Evolutionary conservation across 23 red algal species (phyloP).

Genomic region (Gracilaria caudata): DNA sequence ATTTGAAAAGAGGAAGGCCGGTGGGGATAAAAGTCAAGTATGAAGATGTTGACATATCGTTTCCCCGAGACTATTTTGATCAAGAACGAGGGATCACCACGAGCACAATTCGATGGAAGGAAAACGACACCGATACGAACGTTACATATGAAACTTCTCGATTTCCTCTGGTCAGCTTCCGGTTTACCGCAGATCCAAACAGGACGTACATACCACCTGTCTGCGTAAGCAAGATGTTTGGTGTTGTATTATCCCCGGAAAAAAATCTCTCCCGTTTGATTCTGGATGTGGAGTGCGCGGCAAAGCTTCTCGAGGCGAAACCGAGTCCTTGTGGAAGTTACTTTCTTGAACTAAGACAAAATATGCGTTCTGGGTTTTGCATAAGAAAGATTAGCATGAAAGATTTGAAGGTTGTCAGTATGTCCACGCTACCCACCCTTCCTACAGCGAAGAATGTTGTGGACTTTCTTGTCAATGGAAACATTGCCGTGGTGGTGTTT

Average conservation of each 20-base stretch:
- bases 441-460: neutral
- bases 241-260: neutral
- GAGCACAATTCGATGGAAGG: neutral
- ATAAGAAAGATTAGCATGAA: neutral
- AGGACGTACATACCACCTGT: neutral
- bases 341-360: neutral
- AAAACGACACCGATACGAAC: neutral
- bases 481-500: neutral
- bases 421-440: neutral
- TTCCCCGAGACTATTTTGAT: neutral
- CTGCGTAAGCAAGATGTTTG: neutral
- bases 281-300: neutral
- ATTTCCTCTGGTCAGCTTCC: neutral
- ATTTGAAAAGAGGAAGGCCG: neutral
- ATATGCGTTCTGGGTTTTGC: neutral
- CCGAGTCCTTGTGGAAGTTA: constrained; percentile 2
- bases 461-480: neutral
- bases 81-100: neutral
- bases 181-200: neutral
- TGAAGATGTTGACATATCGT: constrained; percentile 13
- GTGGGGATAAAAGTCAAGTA: neutral
- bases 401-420: neutral
- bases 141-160: neutral
- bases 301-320: constrained; percentile 1
- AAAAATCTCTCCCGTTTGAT: neutral